Conservation (phyloP, 2,329 filamentous ascomycete species). For the Tolypocladium paradoxum region DNA sequence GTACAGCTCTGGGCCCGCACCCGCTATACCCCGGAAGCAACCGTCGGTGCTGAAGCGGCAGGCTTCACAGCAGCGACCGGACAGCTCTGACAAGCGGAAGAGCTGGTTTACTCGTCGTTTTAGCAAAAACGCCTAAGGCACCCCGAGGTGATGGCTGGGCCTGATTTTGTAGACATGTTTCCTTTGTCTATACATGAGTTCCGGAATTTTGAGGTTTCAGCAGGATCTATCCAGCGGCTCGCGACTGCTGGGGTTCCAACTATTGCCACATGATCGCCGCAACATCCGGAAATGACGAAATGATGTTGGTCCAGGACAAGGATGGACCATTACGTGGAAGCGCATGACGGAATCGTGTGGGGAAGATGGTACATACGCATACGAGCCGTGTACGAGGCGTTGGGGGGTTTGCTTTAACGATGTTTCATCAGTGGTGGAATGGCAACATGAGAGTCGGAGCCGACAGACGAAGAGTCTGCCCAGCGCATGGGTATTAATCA, state of each 20-base stretch:
- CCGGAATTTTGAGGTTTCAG: not conserved
- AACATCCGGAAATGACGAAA: not conserved
- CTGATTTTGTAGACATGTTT: not conserved
- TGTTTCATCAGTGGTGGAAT: conserved; percentile 4
- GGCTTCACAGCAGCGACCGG: conserved; percentile 7
- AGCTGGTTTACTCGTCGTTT: conserved; percentile 83
- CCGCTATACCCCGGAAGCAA: conserved; percentile 18
- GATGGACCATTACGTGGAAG: not conserved
- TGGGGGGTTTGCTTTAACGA: conserved; percentile 4
- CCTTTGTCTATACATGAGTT: conserved; percentile 1
- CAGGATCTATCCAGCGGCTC: not conserved
- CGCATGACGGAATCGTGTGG: not conserved
- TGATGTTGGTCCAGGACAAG: not conserved
- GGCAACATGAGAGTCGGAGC: not conserved
- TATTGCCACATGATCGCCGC: not conserved
- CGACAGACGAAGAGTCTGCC: conserved; percentile 1
- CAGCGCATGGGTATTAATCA: conserved; percentile 7
- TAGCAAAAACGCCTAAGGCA: conserved; percentile 44
- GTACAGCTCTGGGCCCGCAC: conserved; percentile 5
- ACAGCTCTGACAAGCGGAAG: conserved; percentile 60
- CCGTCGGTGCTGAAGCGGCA: conserved; percentile 16
- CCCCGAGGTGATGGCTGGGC: not conserved
- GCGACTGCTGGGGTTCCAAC: conserved; percentile 12
- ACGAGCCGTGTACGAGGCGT: conserved; percentile 17
- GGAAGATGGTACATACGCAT: conserved; percentile 13